phyloP scores from a whole-genome alignment of 768 basidiomycete species.

The Tricholoma terreum region DNA sequence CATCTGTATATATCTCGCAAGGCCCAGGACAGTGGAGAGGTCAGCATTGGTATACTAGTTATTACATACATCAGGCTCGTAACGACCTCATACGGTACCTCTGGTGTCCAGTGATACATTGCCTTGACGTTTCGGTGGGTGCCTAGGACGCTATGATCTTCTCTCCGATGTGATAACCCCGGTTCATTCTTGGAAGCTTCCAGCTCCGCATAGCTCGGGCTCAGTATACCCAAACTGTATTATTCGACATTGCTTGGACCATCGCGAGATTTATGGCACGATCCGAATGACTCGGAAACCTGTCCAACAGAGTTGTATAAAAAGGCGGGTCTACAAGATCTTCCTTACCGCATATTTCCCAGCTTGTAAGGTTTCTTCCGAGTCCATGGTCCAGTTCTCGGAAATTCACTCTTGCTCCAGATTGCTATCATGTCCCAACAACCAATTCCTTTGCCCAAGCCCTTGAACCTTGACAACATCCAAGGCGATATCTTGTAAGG shows the following conservation, averaged over 20 bases:
- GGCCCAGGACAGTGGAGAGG: no score
- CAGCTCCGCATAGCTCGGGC: background rate
- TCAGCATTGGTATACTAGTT: no score
- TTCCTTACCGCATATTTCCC: background rate
- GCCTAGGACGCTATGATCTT: no score
- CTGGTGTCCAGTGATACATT: no score
- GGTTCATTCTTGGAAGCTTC: background rate
- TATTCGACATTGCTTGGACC: background rate
- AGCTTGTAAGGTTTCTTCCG: background rate
- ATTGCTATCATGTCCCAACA: slow-evolving; percentile 17
- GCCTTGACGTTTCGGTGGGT: no score
- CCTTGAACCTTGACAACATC: slow-evolving; percentile 40
- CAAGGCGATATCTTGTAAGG: slow-evolving; percentile 48
- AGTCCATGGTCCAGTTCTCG: background rate
- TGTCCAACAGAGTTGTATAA: background rate
- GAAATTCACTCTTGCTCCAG: background rate
- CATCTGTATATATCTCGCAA: no score
- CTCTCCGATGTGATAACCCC: background rate
- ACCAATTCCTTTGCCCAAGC: slow-evolving; percentile 10
- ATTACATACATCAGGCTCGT: no score
- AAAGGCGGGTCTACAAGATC: background rate
- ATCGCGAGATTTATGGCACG: background rate
- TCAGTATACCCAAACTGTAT: background rate
- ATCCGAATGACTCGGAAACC: background rate
- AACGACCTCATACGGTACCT: no score